Percentiles rank a stretch among this genome's conserved stretches.
phyloP scores from a whole-genome alignment of 208 protist species.

The Leishmania major region DNA sequence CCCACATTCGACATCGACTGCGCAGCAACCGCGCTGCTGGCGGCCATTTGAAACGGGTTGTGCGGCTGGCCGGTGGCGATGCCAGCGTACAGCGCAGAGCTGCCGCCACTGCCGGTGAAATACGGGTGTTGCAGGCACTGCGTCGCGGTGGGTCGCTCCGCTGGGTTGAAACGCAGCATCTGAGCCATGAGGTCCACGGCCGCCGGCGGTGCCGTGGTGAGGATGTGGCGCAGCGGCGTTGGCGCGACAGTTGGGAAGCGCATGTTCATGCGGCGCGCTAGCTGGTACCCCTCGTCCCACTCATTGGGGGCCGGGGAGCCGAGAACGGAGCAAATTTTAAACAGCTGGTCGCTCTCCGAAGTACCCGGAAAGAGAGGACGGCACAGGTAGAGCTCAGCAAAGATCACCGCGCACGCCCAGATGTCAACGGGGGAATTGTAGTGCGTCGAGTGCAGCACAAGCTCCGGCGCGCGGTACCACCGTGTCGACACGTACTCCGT shows the following conservation, averaged over 20 bases:
- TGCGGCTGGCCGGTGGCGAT: slow-evolving; percentile 87
- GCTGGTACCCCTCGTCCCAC: slow-evolving; percentile 95
- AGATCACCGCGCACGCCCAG: slow-evolving; percentile 96
- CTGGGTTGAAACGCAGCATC: slow-evolving; percentile 95
- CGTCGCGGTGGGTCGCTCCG: slow-evolving; percentile 93
- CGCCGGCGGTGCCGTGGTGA: slow-evolving; percentile 89
- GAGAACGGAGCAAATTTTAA: slow-evolving; percentile 96
- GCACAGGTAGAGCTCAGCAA: slow-evolving; percentile 95
- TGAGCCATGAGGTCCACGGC: slow-evolving; percentile 96
- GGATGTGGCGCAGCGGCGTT: slow-evolving; percentile 88
- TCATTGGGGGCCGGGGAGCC: slow-evolving; percentile 76
- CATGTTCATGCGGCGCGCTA: slow-evolving; percentile 92
- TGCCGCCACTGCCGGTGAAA: slow-evolving; percentile 87
- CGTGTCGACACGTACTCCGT: slow-evolving; percentile 99
- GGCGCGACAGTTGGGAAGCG: slow-evolving; percentile 93
- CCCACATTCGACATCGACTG: slow-evolving; percentile 36
- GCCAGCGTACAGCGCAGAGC: slow-evolving; percentile 77
- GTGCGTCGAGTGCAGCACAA: slow-evolving; percentile 97
- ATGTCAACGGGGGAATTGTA: slow-evolving; percentile 98
- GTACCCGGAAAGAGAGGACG: slow-evolving; percentile 96
- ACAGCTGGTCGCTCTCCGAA: slow-evolving; percentile 95
- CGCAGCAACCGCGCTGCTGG: slow-evolving; percentile 21
- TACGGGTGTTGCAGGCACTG: slow-evolving; percentile 96
- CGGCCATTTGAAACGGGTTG: slow-evolving; percentile 86
- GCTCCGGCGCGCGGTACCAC: slow-evolving; percentile 98